Evolutionary conservation across 2,329 filamentous ascomycete species (phyloP).

Genomic region (Colletotrichum musicola): DNA sequence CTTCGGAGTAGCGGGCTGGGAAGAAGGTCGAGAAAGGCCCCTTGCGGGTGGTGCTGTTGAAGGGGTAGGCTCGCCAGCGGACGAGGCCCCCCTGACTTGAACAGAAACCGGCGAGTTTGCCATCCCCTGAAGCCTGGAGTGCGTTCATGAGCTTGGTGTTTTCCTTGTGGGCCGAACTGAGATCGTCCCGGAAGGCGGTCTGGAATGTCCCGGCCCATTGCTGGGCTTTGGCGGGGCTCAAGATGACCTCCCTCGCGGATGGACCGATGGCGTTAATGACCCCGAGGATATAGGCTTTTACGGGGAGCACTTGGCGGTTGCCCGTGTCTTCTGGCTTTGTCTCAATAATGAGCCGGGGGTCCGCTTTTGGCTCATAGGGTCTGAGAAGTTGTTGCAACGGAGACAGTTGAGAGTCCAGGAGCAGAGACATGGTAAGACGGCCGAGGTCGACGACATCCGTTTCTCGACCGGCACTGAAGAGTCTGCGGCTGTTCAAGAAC

Average conservation of each 20-base stretch:
- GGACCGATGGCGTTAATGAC: not conserved
- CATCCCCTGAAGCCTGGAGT: too few relatives aligned
- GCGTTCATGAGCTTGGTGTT: too few relatives aligned
- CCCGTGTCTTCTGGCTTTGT: not conserved
- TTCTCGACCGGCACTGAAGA: not conserved
- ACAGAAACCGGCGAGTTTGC: not conserved
- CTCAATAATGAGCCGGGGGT: not conserved
- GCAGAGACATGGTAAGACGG: not conserved
- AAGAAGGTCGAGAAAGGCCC: too few relatives aligned
- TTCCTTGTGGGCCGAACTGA: not conserved
- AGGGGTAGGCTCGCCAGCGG: not conserved
- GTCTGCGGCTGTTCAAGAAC: constrained; percentile 38
- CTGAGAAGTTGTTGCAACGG: not conserved
- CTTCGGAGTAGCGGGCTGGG: too few relatives aligned
- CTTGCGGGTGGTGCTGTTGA: too few relatives aligned
- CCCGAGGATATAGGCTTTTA: not conserved
- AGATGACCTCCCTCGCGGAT: not conserved
- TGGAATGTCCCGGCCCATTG: not conserved
- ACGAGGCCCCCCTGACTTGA: not conserved
- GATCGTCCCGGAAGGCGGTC: not conserved
- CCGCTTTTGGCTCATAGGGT: not conserved
- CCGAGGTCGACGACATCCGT: not conserved
- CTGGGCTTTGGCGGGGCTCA: not conserved
- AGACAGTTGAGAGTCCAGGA: not conserved
- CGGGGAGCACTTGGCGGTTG: not conserved